Conservation (phyloP, 495 filamentous ascomycete genomes). For the Lophiotrema nucula region DNA sequence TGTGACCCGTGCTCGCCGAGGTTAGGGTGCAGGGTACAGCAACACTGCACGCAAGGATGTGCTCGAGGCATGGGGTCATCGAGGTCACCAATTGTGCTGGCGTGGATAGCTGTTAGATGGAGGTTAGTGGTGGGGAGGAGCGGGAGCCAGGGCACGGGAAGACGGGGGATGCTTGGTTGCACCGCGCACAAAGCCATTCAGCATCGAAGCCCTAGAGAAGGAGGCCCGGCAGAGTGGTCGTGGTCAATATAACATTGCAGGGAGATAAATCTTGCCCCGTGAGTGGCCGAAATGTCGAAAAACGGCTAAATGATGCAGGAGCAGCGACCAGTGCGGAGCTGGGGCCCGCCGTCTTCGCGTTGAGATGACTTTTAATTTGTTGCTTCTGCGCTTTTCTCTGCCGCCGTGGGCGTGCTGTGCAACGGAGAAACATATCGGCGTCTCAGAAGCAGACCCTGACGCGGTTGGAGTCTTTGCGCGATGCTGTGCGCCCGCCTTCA, state of each 20-base stretch:
- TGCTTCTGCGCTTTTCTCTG: neutral
- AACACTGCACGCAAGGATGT: slow-evolving; percentile 11
- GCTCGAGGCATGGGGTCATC: slow-evolving; percentile 1
- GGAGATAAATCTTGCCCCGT: slow-evolving; percentile 7
- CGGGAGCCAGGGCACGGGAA: slow-evolving; percentile 5
- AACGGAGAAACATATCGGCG: too few species aligned
- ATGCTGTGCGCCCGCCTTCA: too few species aligned
- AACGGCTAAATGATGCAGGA: slow-evolving; percentile 13
- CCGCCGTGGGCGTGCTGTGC: too few species aligned
- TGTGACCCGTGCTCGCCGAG: slow-evolving; percentile 21
- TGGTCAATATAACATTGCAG: slow-evolving; percentile 20
- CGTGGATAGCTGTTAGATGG: slow-evolving; percentile 7
- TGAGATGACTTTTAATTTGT: slow-evolving; percentile 14
- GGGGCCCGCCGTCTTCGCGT: neutral
- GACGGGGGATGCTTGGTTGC: slow-evolving; percentile 1
- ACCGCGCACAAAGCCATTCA: neutral
- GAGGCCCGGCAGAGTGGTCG: slow-evolving; percentile 11
- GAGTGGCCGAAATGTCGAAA: slow-evolving; percentile 12
- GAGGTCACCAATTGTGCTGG: slow-evolving; percentile 8
- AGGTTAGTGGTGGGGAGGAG: slow-evolving; percentile 11
- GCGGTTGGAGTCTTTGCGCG: too few species aligned
- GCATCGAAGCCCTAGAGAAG: neutral
- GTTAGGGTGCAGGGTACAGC: slow-evolving; percentile 14
- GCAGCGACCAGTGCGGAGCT: neutral
- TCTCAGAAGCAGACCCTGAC: too few species aligned